Base-by-base conservation (phyloP, 2,329 filamentous ascomycete species). In the Verticillium zaregamsianum region DNA sequence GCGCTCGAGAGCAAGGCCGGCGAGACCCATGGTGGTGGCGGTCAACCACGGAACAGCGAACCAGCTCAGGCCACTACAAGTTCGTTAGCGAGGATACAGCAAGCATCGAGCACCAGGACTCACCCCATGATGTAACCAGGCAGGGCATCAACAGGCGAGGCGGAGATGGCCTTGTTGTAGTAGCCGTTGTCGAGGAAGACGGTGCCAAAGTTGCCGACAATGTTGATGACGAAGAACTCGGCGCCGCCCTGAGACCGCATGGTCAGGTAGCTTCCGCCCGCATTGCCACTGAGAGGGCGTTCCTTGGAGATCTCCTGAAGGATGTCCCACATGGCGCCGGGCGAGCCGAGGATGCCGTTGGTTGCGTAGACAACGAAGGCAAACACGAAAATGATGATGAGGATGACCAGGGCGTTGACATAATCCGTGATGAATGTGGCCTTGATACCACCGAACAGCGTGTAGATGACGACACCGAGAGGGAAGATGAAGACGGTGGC, bases 151-250 rank as follows among this genome's bases (percentile, higher is more conserved):
- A 94, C 90, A 1, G 92, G 92, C 25, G 87, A 90, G 0, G 93
- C 92, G 7, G 93, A 92, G 69, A 97, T 96, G 17, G 92, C 93
- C 76, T 96, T 96, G 82, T 96, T 95, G 77, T 93, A 96, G 79
- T 96, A 96, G 17, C 90, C 89, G 66, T 93, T 93, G 71, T 96
- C 92, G 55, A 92, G 82, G 79, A 96, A 96, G 4, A 96, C 91
- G 1, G 90, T 93, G 62, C 84, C 89, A 63, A 94, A 95, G 76
- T 93, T 93, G 49, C 91, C 91, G 39, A 93, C 89, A 8, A 79
- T 89, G 75, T 96, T 96, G 77, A 96, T 96, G 40, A 96, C 87
- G 74, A 96, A 96, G 80, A 96, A 96, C 63, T 95, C 91, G 49
- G 86, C 91, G 5, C 93, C 93, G 68, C 94, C 88, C 62, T 84